Evolutionary conservation across 176 grass and related monocot genomes (phyloP), one percentile per base, ranked within the genome.

Genomic region (Avena eriantha): DNA sequence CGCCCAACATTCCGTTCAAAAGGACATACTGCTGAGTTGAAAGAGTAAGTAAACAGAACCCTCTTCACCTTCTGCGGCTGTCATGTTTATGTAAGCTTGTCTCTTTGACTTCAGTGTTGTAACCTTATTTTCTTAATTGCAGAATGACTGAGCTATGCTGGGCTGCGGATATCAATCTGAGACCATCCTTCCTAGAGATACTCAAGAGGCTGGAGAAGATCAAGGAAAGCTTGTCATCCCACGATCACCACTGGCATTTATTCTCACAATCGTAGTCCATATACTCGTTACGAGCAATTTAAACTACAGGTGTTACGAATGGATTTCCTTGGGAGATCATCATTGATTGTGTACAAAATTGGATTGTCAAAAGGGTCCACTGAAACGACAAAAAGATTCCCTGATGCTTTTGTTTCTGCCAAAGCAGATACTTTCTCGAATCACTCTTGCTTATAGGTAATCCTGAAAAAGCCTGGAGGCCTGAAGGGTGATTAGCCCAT

Each of bases 131-230:
- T 64, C 15, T 11, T 66, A 21, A 82, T 53, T 88, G 82, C 80
- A 99, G 97, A 1, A 88, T 99, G 91, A 91, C 89, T 51, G 92
- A 87, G 69, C 29, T 87, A 51, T 97, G 92, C 85, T 99, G 97
- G 94, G 59, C 85, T n/a, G 80, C 36, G 29, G 94, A 99, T 82
- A 92, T 97, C 90, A 88, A 80, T 66, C 43, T 88, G 60, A 94
- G 97, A 53, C 97, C 97, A 53, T 97, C 97, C 67, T 99, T 99
- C 88, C 78, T 99, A 41, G 97, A 97, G 67, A 99, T 99, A 55
- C 94, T 99, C 71, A 99, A 95, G 86, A 93, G 55, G 83, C 94
- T 99, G 13, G 97, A 99, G 78, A 94, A 85, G 82, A 91, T 94
- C 70, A 99, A 97, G 90, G 94, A 99, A 17, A 83, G 21, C 49